Evolutionary conservation across 306 rosid genomes (phyloP), one percentile per base, ranked within the genome.

Genomic region (Ammopiptanthus mongolicus): DNA sequence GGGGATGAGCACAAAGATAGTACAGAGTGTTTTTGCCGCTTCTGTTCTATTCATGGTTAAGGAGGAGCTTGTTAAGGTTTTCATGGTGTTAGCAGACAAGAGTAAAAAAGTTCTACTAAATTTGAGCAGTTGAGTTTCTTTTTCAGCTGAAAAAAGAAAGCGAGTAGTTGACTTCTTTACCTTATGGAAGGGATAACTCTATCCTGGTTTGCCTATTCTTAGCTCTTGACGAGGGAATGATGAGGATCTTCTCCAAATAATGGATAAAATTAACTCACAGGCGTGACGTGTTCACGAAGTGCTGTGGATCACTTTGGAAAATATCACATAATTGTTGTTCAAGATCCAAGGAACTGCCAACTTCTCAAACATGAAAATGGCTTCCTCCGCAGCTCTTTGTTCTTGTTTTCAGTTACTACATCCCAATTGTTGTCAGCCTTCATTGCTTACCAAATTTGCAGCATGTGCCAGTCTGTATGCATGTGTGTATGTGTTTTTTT

Each of bases 1-100:
- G 81, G 97, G 97, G 37, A 91, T 91, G 97, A 88, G 96, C 80
- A 91, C 93, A 52, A 91, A 91, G 84, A 91, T 89, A 44, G 93
- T 86, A 8, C 97, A 91, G 64, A 89, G 97, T 78, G 97, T 89
- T 75, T 91, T 91, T 83, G 97, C 93, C 5, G 95, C 97, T 65
- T 91, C 95, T 69, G 87, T 91, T 72, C 85, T 91, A 28, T 91
- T 91, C 82, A 89, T 91, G 96, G 57, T 89, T 41, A 89, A 91
- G 83, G 97, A 91, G 84, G 96, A 91, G 72, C 87, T 91, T 71
- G 85, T 91, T 56, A 89, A 89, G 89, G 86, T 72, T 75, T 87
- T 84, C 80, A 79, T 42, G 76, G 60, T 71, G 44, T 46, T 88
- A 60, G 79, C 81, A 23, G 34, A 80, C 57, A 84, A 80, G 76